Evolutionary conservation across 2,329 filamentous ascomycete genomes (phyloP).

Genomic region (Arthroderma sp.): DNA sequence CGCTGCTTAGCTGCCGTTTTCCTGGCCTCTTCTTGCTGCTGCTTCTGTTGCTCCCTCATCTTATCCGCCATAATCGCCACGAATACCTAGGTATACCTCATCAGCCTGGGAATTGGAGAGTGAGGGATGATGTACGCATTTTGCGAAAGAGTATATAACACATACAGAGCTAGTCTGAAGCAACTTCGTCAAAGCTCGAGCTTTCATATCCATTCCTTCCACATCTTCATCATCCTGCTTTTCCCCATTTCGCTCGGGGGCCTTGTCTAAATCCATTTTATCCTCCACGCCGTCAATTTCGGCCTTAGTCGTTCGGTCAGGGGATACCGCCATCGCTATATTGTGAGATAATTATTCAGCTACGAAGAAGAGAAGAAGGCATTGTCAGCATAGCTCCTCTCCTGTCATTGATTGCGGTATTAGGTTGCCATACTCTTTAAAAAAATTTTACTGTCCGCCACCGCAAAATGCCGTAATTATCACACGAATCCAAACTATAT

Average conservation of each 20-base stretch:
- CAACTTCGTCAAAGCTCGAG: constrained; percentile 32
- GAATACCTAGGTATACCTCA: constrained; percentile 24
- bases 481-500: too few species aligned
- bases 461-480: too few species aligned
- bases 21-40: constrained; percentile 31
- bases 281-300: too few species aligned
- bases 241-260: constrained; percentile 8
- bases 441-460: too few species aligned
- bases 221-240: constrained; percentile 16
- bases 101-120: neutral
- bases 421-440: too few species aligned
- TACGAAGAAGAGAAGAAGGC: too few species aligned
- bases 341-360: too few species aligned
- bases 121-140: neutral
- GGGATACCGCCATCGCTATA: too few species aligned
- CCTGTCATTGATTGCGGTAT: too few species aligned
- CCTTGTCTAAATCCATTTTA: neutral
- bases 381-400: too few species aligned
- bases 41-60: constrained; percentile 32
- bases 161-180: constrained; percentile 33
- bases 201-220: constrained; percentile 31
- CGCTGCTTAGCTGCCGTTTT: constrained; percentile 24
- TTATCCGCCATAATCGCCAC: constrained; percentile 38
- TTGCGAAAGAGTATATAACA: neutral
- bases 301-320: too few species aligned